These are phyloP conservation scores for Diaporthe aspalathi DNA, from an alignment of 2,329 filamentous ascomycete species.

Conservation along the genomic window DNA sequence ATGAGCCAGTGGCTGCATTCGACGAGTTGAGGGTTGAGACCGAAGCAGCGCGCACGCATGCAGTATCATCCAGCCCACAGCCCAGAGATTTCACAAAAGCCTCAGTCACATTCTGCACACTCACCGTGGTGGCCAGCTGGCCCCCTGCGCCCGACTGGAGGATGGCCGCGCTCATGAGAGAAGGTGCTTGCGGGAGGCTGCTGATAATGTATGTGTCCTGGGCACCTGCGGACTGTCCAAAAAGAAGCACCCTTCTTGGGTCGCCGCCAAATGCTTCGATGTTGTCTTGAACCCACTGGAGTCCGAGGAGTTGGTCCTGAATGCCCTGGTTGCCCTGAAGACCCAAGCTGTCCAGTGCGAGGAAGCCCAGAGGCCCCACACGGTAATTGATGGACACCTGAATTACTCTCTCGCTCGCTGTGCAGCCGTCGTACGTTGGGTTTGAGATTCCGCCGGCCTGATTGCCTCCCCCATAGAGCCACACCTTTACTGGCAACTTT, in stretches of 20 bases:
- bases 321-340: constrained; percentile 62
- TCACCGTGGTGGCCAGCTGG: not conserved
- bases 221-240: constrained; percentile 46
- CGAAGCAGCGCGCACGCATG: constrained; percentile 20
- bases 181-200: constrained; percentile 44
- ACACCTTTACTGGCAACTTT: constrained; percentile 35
- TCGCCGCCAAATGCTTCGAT: constrained; percentile 59
- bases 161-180: constrained; percentile 43
- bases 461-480: constrained; percentile 45
- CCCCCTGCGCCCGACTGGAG: constrained; percentile 45
- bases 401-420: constrained; percentile 43
- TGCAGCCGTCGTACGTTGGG: constrained; percentile 44
- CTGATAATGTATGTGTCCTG: constrained; percentile 43
- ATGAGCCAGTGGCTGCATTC: not conserved
- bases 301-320: constrained; percentile 60
- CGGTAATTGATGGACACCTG: constrained; percentile 52
- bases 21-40: constrained; percentile 7
- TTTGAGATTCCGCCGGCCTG: constrained; percentile 43
- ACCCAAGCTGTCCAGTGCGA: constrained; percentile 53
- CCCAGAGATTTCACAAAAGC: constrained; percentile 20
- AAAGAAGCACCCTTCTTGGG: constrained; percentile 44
- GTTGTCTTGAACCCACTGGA: constrained; percentile 62
- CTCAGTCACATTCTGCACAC: not conserved
- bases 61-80: constrained; percentile 22
- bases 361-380: constrained; percentile 60